A percentile compares a stretch with the other conserved stretches of the same genome.
These are phyloP conservation scores for Phylloporus scabripes DNA, from an alignment of 768 basidiomycete genomes.

Conservation along the genomic window DNA sequence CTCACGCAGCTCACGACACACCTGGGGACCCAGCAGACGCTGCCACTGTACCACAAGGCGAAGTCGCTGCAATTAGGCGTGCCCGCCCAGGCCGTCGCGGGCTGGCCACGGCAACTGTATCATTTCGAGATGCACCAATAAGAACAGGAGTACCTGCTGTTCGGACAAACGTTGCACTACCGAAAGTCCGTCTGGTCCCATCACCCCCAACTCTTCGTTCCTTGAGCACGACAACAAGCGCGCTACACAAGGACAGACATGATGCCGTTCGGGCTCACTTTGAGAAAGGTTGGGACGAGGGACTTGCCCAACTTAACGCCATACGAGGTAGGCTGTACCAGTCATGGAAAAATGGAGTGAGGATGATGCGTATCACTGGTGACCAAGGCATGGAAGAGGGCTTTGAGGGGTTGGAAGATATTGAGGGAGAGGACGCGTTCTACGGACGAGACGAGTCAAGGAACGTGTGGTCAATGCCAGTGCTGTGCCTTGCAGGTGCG, in stretches of 20 bases:
- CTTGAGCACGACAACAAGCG: constrained; percentile 39
- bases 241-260: constrained; percentile 31
- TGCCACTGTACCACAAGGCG: constrained; percentile 1
- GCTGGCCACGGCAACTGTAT: constrained; percentile 61
- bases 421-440: constrained; percentile 28
- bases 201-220: constrained; percentile 44
- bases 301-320: constrained; percentile 47
- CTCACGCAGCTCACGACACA: constrained; percentile 11
- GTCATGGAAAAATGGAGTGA: constrained; percentile 44
- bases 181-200: constrained; percentile 55
- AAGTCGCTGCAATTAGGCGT: constrained; percentile 11
- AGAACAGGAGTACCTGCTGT: constrained; percentile 12
- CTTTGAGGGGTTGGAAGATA: constrained; percentile 31
- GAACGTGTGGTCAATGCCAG: constrained; percentile 21
- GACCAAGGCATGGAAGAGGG: constrained; percentile 28
- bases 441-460: constrained; percentile 8
- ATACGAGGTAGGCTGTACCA: constrained; percentile 40
- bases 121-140: constrained; percentile 38
- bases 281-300: constrained; percentile 57
- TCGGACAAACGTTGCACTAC: constrained; percentile 9
- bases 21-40: background rate
- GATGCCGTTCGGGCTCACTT: constrained; percentile 46
- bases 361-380: constrained; percentile 38
- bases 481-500: constrained; percentile 38
- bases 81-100: constrained; percentile 49